phyloP scores from a whole-genome alignment of 495 filamentous ascomycete genomes.

The Aspergillus campestris region DNA sequence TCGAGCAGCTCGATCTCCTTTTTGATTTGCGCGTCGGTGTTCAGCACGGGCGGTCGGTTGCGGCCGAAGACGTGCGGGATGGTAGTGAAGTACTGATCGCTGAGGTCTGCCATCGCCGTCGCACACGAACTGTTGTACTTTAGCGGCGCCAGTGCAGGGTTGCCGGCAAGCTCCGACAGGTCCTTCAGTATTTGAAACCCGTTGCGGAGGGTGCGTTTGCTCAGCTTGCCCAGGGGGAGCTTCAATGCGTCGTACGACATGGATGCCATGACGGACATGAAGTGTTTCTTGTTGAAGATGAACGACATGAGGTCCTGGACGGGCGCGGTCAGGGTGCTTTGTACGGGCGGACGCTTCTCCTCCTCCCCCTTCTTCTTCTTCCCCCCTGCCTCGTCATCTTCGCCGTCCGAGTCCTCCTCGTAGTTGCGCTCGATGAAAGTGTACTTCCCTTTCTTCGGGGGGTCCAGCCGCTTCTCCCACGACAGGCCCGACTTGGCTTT shows the following conservation, averaged over 20 bases:
- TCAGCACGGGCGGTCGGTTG: slow-evolving; percentile 58
- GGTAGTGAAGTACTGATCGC: slow-evolving; percentile 68
- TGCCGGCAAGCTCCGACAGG: slow-evolving; percentile 53
- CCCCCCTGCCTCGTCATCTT: slow-evolving; percentile 30
- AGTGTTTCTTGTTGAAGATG: slow-evolving; percentile 72
- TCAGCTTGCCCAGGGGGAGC: slow-evolving; percentile 74
- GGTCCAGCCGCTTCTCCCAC: slow-evolving; percentile 54
- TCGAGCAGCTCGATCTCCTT: slow-evolving; percentile 70
- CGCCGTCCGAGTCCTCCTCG: slow-evolving; percentile 57
- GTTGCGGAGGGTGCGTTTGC: slow-evolving; percentile 59
- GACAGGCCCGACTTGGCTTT: slow-evolving; percentile 63
- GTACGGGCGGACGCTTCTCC: slow-evolving; percentile 12
- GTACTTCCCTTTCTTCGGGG: slow-evolving; percentile 60
- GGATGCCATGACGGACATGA: slow-evolving; percentile 53
- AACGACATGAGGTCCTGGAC: slow-evolving; percentile 63
- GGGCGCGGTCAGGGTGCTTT: slow-evolving; percentile 48
- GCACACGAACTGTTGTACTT: slow-evolving; percentile 33
- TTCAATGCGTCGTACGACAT: slow-evolving; percentile 73
- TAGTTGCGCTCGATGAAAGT: slow-evolving; percentile 68
- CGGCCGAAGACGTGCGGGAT: slow-evolving; percentile 81
- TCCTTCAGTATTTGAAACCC: slow-evolving; percentile 71
- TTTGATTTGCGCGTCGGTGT: slow-evolving; percentile 46
- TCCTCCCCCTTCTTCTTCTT: slow-evolving; percentile 24
- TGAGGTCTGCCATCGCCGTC: slow-evolving; percentile 48
- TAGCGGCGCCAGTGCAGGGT: slow-evolving; percentile 34